These are phyloP conservation scores for Kurtzmaniella quercitrusa DNA, from an alignment of 1,139 yeast species.

Conservation along the genomic window DNA sequence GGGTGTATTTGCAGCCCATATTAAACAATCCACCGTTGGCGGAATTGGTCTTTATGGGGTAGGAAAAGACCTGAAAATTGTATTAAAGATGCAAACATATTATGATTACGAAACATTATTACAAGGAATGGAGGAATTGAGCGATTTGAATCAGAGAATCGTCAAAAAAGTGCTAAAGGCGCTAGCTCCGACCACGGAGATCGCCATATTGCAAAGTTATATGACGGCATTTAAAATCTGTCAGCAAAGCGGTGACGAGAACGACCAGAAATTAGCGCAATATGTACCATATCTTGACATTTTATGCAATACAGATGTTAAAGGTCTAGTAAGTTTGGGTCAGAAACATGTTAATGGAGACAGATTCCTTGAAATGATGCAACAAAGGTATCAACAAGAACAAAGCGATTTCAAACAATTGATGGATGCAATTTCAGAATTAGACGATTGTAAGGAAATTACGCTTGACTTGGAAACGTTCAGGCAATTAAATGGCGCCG, in stretches of 20 bases:
- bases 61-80: background rate
- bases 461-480: conserved; percentile 14
- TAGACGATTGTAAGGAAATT: background rate
- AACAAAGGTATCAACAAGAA: background rate
- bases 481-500: conserved; percentile 19
- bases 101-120: background rate
- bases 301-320: conserved; percentile 11
- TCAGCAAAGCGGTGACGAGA: conserved; percentile 1
- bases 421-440: conserved; percentile 4
- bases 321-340: background rate
- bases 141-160: conserved; percentile 4
- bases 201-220: conserved; percentile 16
- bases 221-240: conserved; percentile 12
- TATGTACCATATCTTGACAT: conserved; percentile 14
- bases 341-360: background rate
- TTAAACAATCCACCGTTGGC: conserved; percentile 5
- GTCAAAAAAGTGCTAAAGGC: conserved; percentile 10
- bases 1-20: background rate
- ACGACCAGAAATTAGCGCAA: conserved; percentile 2
- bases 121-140: background rate
- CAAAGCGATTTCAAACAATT: background rate
- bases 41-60: conserved; percentile 6
- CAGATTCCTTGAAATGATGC: conserved; percentile 1
- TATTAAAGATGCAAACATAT: conserved; percentile 1
- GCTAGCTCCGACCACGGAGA: conserved; percentile 16